These are phyloP conservation scores for Suillus luteus DNA, from an alignment of 768 basidiomycete genomes.

Conservation along the genomic window DNA sequence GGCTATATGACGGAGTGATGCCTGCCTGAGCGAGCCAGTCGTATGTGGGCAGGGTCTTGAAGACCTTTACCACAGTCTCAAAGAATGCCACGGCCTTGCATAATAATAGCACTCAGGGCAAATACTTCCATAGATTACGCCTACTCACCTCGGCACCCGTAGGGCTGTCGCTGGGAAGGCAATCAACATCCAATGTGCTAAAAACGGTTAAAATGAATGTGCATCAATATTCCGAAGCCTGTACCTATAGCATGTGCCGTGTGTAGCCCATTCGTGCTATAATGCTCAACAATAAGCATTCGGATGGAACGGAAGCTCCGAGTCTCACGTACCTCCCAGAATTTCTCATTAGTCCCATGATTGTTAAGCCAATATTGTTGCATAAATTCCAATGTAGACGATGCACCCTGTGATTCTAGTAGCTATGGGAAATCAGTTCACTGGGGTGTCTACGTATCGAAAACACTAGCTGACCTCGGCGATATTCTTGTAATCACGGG, in stretches of 20 bases:
- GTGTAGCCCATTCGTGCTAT: conserved; percentile 71
- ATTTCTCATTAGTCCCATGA: conserved; percentile 57
- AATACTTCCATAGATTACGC: conserved; percentile 4
- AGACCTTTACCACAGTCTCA: conserved; percentile 55
- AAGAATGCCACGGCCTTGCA: conserved; percentile 68
- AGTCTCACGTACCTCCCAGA: conserved; percentile 60
- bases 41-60: conserved; percentile 73
- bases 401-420: conserved; percentile 56
- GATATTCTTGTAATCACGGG: conserved; percentile 49
- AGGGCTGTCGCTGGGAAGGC: conserved; percentile 60
- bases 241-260: conserved; percentile 55
- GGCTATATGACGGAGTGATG: conserved; percentile 63
- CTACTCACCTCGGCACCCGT: conserved; percentile 67
- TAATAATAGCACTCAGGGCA: conserved; percentile 8
- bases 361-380: conserved; percentile 61
- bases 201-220: conserved; percentile 8
- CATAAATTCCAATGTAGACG: conserved; percentile 63
- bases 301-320: not conserved
- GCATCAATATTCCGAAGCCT: not conserved
- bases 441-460: not conserved
- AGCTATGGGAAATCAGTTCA: conserved; percentile 41
- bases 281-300: conserved; percentile 14
- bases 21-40: conserved; percentile 70
- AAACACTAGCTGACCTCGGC: conserved; percentile 32
- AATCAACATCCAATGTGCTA: conserved; percentile 60